Evolutionary conservation across 2,329 filamentous ascomycete genomes (phyloP), one percentile per base, ranked within the genome.

Genomic region (Leptographium galeiforme): DNA sequence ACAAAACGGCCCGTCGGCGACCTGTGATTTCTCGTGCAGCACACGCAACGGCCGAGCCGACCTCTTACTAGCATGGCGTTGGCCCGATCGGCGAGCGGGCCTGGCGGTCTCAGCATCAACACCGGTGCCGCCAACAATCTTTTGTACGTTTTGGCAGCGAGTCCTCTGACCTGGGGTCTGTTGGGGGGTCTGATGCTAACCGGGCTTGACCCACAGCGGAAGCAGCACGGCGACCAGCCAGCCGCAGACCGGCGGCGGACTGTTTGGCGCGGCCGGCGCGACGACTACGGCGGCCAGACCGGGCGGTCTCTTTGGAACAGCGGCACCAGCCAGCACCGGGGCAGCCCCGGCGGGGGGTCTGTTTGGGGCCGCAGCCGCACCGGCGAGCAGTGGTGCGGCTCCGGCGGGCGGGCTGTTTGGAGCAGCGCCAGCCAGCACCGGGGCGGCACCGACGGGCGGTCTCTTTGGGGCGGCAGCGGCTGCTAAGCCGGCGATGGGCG

Each of bases 61-160:
- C 25, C 25, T 30, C 33, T 36, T 39, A 11, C 38, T 25, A 36
- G 51, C 40, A 76, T 76, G 73, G 72, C 73, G 63, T 66, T 77
- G 63, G 72, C 71, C 55, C 73, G 78, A 64, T 81, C 78, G 60
- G 74, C 75, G 55, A 81, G 78, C 65, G 78, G 76, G 61, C 78
- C 78, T 57, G 76, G 72, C 58, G 78, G 76, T 63, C 72, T 83
- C 58, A 80, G 75, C 62, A 82, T 83, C 67, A 84, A 83, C 67
- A 82, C 79, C 18, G 75, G 73, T 58, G 71, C 76, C 55, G 79
- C 79, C 57, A 82, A 81, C 64, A 25, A 25, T 25, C 66, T 73
- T 57, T 75, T 76, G 75, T 78, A 61, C 64, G 74, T 53, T 25
- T 25, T 25, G 25, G 25, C 25, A 38, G 14, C 11, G 19, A 25